Evolutionary conservation across 768 basidiomycete species (phyloP), one percentile per base, ranked within the genome.

Genomic region (Calocybe gangraenosa): DNA sequence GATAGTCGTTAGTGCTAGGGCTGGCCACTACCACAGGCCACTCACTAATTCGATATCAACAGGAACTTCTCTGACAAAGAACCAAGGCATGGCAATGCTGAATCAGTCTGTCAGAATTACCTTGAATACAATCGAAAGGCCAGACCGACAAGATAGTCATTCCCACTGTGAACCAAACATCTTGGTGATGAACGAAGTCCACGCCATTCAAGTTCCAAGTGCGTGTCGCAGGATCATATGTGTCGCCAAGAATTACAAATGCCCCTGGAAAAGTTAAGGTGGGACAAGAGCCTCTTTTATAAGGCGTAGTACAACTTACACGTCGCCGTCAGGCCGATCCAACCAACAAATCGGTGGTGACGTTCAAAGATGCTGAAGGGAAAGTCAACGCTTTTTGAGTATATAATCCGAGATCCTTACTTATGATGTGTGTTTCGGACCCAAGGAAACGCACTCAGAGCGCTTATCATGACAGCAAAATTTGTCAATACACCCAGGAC

Each of bases 361-460:
- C 85, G 77, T 61, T 90, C 87, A 53, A 90, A 90, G 15, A 87
- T 76, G 58, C 84, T 88, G 35, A 19, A 39, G 7, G 39, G 8
- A 42, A 28, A 36, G 18, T 8, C 17, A 36, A 3, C 32, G 11
- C 15, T 23, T 19, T 10, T 13, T 39, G 2, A 39, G 6, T 8
- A 31, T 31, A 8, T 31, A 14, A 8, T 8, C 8, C 30, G 8
- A 8, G 8, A 15, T 7, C 63, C 78, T 55, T 59, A 87, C 86
- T 88, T 88, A 70, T 89, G 87, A 53, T 87, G 83, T 9, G 77
- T 79, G 54, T 88, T 88, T 51, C 87, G 74, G 37, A 90, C 76
- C 84, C 85, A 87, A 21, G 87, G 87, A 58, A 88, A 75, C 10
- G 84, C 87, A 34, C 83, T 79, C 35, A 75, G 58, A 33, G 82